Percentiles rank a stretch among this genome's conserved stretches.
phyloP scores from a whole-genome alignment of 2,329 filamentous ascomycete genomes.

The Exophiala dermatitidis region DNA sequence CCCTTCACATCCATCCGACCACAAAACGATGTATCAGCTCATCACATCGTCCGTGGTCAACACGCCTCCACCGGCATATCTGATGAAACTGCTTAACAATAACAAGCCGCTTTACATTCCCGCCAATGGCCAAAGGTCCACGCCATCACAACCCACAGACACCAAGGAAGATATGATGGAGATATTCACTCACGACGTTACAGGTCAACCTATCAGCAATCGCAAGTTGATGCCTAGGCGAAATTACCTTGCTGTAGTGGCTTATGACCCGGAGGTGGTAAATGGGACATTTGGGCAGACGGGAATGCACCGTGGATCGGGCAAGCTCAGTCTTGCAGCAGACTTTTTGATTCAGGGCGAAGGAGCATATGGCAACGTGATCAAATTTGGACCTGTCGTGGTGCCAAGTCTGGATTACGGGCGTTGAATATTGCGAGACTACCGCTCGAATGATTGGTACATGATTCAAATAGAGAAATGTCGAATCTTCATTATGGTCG shows the following conservation, averaged over 20 bases:
- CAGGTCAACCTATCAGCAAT: constrained; percentile 71
- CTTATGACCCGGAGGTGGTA: constrained; percentile 79
- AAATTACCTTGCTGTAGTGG: constrained; percentile 90
- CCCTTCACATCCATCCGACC: constrained; percentile 79
- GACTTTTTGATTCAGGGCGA: constrained; percentile 83
- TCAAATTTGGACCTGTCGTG: constrained; percentile 96
- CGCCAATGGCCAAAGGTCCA: constrained; percentile 67
- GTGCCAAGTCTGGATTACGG: constrained; percentile 79
- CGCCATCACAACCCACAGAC: constrained; percentile 63
- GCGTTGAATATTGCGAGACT: constrained; percentile 38
- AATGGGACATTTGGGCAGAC: constrained; percentile 40
- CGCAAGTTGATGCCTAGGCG: constrained; percentile 88
- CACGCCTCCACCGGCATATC: constrained; percentile 72
- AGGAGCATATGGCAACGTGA: constrained; percentile 53
- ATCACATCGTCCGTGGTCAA: constrained; percentile 91
- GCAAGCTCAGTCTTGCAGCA: constrained; percentile 75
- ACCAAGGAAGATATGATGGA: constrained; percentile 99
- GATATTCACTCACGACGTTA: constrained; percentile 92
- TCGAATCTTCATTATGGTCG: neutral
- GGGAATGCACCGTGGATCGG: constrained; percentile 36
- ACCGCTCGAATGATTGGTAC: neutral
- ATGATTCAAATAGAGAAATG: neutral
- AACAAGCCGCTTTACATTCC: constrained; percentile 89
- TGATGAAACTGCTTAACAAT: constrained; percentile 80
- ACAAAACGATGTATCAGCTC: constrained; percentile 99